phyloP scores from a whole-genome alignment of 345 rosid species.

The Corchorus olitorius region DNA sequence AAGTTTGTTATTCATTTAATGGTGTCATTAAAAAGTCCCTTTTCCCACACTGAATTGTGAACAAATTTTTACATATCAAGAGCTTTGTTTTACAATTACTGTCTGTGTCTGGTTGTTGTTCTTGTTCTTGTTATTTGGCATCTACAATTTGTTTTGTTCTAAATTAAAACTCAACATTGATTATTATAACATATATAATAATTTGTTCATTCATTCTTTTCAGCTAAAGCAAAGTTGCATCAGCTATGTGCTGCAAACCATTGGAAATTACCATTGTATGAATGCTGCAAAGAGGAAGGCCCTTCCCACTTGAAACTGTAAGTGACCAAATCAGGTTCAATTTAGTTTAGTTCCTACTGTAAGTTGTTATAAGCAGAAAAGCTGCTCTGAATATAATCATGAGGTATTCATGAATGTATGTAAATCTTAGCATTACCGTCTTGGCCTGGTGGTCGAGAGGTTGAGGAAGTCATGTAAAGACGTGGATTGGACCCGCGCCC shows the following conservation, averaged over 20 bases:
- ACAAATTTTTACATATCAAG: background rate
- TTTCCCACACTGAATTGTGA: background rate
- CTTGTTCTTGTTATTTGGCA: background rate
- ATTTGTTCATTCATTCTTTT: background rate
- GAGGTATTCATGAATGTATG: background rate
- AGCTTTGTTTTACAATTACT: background rate
- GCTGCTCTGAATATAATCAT: background rate
- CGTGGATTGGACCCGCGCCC: too few species aligned
- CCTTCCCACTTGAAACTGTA: conserved; percentile 47
- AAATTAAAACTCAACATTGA: too few species aligned
- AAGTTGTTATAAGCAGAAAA: background rate
- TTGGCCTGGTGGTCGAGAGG: too few species aligned
- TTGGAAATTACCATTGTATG: conserved; percentile 57
- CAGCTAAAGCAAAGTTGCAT: conserved; percentile 45
- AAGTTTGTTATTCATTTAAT: too few species aligned
- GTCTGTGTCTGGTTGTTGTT: background rate
- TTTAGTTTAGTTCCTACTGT: background rate
- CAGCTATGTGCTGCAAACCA: conserved; percentile 45
- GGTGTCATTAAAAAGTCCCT: too few species aligned
- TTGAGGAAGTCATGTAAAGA: too few species aligned
- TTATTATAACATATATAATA: too few species aligned
- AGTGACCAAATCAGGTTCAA: conserved; percentile 22
- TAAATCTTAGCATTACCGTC: background rate
- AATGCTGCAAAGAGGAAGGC: conserved; percentile 53
- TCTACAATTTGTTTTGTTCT: too few species aligned